Evolutionary conservation across 208 protist genomes (phyloP).

Genomic region (Leptomonas pyrrhocoris): DNA sequence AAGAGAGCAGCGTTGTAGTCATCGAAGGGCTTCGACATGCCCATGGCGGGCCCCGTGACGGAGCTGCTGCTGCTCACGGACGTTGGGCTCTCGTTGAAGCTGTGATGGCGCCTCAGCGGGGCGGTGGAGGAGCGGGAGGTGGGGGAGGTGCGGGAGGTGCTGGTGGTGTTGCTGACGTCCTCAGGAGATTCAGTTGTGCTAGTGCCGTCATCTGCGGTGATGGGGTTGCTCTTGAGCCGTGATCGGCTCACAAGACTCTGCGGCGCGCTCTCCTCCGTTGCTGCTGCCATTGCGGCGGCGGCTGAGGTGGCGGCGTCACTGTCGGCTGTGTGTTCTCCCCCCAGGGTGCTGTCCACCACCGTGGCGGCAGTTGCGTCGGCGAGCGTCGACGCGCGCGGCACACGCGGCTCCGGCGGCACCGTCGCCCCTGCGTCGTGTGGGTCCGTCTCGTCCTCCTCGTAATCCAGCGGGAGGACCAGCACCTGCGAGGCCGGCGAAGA

Average conservation of each 20-base stretch:
- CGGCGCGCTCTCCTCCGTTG: background rate
- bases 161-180: background rate
- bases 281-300: background rate
- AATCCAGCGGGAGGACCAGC: slow-evolving; percentile 15
- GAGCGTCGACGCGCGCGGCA: background rate
- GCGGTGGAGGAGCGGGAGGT: background rate
- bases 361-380: no score
- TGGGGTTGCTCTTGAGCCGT: no score
- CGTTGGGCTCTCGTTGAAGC: slow-evolving; percentile 16
- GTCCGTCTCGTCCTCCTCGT: slow-evolving; percentile 15
- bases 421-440: slow-evolving; percentile 3
- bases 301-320: background rate
- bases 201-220: background rate
- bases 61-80: slow-evolving; percentile 7
- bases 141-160: background rate
- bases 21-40: slow-evolving; percentile 23
- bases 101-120: slow-evolving; percentile 3
- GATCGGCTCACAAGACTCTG: background rate
- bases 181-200: background rate
- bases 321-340: background rate
- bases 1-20: slow-evolving; percentile 10
- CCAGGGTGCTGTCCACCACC: background rate
- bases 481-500: background rate
- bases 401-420: background rate
- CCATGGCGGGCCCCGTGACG: background rate